phyloP scores from a whole-genome alignment of 257 asterid genomes.

The Pogostemon cablin region DNA sequence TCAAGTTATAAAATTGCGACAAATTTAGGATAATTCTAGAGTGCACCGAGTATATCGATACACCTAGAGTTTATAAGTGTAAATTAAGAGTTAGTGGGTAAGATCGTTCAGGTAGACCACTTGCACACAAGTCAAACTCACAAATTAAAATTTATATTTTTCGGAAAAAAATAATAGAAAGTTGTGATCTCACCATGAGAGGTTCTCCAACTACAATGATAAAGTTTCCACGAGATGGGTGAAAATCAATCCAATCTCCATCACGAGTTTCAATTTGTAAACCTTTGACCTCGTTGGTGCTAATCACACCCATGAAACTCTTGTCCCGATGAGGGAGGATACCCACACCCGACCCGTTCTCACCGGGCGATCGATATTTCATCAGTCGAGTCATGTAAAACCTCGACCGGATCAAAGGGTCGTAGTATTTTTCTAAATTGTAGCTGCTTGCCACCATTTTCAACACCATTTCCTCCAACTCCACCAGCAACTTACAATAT shows the following conservation, averaged over 20 bases:
- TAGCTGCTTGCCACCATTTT: slow-evolving; percentile 49
- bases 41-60: too few species aligned
- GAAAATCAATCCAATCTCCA: slow-evolving; percentile 46
- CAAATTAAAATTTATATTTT: too few species aligned
- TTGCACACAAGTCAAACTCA: too few species aligned
- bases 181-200: slow-evolving; percentile 39
- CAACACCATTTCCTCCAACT: slow-evolving; percentile 34
- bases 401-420: slow-evolving; percentile 29
- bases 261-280: slow-evolving; percentile 50
- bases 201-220: slow-evolving; percentile 53
- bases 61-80: too few species aligned
- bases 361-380: slow-evolving; percentile 35
- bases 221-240: slow-evolving; percentile 39
- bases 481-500: slow-evolving; percentile 34
- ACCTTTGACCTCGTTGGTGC: slow-evolving; percentile 44
- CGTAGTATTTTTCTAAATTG: slow-evolving; percentile 41
- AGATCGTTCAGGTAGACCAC: too few species aligned
- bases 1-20: too few species aligned
- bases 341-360: slow-evolving; percentile 29
- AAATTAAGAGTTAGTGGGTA: too few species aligned
- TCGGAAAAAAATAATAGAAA: background rate
- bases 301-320: slow-evolving; percentile 42
- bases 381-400: slow-evolving; percentile 42
- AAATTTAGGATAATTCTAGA: too few species aligned
- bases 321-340: slow-evolving; percentile 51